Evolutionary conservation across 2,329 filamentous ascomycete species (phyloP).

Genomic region (Diaporthe humulicola): DNA sequence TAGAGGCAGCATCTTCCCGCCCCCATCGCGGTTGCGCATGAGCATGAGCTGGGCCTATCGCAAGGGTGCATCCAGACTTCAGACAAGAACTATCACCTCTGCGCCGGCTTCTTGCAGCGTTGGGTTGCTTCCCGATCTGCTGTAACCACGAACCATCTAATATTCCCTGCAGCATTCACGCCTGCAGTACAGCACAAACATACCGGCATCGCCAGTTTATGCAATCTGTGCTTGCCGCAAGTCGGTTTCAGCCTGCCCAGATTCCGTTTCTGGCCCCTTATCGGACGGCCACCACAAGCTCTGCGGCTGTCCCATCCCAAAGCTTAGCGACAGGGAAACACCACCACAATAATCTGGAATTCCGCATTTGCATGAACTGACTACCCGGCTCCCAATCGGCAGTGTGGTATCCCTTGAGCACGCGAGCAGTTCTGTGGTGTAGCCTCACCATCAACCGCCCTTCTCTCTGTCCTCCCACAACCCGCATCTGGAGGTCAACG

Average conservation of each 20-base stretch:
- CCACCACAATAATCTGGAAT: slow-evolving; percentile 24
- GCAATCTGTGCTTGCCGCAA: slow-evolving; percentile 37
- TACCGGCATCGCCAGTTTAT: not conserved
- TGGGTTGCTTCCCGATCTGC: slow-evolving; percentile 7
- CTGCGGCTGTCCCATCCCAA: slow-evolving; percentile 14
- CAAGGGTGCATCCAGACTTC: not conserved
- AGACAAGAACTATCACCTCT: not conserved
- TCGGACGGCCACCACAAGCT: slow-evolving; percentile 15
- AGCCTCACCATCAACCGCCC: slow-evolving; percentile 12
- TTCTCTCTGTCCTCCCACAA: not conserved
- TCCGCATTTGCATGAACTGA: slow-evolving; percentile 28
- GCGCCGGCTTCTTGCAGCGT: slow-evolving; percentile 15
- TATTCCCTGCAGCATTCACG: not conserved
- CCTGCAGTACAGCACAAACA: slow-evolving; percentile 16
- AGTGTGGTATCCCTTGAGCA: slow-evolving; percentile 26
- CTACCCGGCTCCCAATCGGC: slow-evolving; percentile 14
- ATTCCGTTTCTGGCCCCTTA: slow-evolving; percentile 33
- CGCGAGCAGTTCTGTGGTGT: slow-evolving; percentile 14
- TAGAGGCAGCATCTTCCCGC: not conserved
- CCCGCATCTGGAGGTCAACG: slow-evolving; percentile 10
- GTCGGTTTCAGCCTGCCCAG: slow-evolving; percentile 37
- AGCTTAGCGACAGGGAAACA: slow-evolving; percentile 8
- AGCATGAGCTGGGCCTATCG: slow-evolving; percentile 7
- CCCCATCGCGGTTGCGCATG: not conserved
- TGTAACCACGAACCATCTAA: slow-evolving; percentile 4